A percentile compares a stretch with the other conserved stretches of the same genome.
Conservation (phyloP, 345 rosid species). For the Lagerstroemia speciosa region DNA sequence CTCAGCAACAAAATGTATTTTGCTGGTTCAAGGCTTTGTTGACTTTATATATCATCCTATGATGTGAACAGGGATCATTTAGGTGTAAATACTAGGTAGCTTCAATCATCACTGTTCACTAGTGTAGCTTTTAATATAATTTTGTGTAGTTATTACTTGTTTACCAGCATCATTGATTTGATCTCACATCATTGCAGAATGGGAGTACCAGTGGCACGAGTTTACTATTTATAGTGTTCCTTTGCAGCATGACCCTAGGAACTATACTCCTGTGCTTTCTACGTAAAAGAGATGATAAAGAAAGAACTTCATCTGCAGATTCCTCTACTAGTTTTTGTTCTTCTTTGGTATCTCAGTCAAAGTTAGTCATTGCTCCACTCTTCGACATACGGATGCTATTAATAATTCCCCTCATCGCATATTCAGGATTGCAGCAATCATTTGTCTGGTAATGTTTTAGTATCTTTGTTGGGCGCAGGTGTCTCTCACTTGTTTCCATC, state of each 20-base stretch:
- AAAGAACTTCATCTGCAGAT: slow-evolving; percentile 32
- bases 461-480: neutral
- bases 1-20: neutral
- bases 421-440: slow-evolving; percentile 93
- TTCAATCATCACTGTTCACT: neutral
- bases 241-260: slow-evolving; percentile 67
- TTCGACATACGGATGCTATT: slow-evolving; percentile 65
- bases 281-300: slow-evolving; percentile 47
- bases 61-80: neutral
- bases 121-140: neutral
- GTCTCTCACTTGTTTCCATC: neutral
- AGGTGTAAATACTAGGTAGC: neutral
- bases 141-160: neutral
- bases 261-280: slow-evolving; percentile 70
- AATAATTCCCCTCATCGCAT: slow-evolving; percentile 74
- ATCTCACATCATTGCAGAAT: slow-evolving; percentile 30
- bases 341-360: slow-evolving; percentile 36
- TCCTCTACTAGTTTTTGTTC: slow-evolving; percentile 45
- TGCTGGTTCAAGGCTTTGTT: neutral
- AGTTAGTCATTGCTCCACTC: slow-evolving; percentile 58
- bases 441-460: slow-evolving; percentile 64
- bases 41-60: neutral
- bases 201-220: slow-evolving; percentile 68
- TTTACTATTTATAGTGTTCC: slow-evolving; percentile 65
- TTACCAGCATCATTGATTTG: neutral